Base-by-base conservation (phyloP, 1,139 yeast species). In the Yamadazyma siamensis region DNA sequence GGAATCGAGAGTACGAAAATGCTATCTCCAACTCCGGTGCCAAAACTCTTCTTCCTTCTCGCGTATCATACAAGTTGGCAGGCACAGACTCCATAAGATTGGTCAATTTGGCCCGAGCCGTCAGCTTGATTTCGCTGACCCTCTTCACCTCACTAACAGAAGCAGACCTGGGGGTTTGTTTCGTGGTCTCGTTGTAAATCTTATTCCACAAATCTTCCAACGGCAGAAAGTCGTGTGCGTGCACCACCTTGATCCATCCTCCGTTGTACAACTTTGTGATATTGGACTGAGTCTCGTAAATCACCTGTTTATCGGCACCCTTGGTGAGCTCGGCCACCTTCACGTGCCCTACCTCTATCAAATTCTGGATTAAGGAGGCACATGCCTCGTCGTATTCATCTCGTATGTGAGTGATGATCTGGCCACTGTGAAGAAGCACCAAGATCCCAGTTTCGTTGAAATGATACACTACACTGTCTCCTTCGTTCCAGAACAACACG, bases 331-430 rank as follows among this genome's bases (percentile, higher is more conserved):
- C 89, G 2, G 62, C 58, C 3, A 79, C 61, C 12, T 78, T 70
- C 33, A 88, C 55, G 44, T 81, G 82, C 75, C 97, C 61, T 67
- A 67, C 30, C 66, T 71, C 46, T 68, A 64, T 45, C 29, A 88
- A 64, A 46, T 83, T 86, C 47, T 84, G 88, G n/a, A 85, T 65
- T 22, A 87, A 74, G 39, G 80, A 80, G 0, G 89, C 84, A 17
- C 74, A 62, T 10, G 62, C 64, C 16, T 67, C 68, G n/a, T 68
- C 72, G 34, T 62, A 61, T 10, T 38, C 32, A 7, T 42, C 35
- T 33, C 69, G 67, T 24, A 83, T 71, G 33, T 69, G 67, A 26
- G 73, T 59, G 22, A 86, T 66, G 38, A 88, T 78, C 31, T 85
- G 85, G 19, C 95, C 96, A 21, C 89, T 70, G 56, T 87, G 85